These are phyloP conservation scores for Sporisorium sorghi DNA, from an alignment of 1,284 basidiomycete species.

Conservation along the genomic window DNA sequence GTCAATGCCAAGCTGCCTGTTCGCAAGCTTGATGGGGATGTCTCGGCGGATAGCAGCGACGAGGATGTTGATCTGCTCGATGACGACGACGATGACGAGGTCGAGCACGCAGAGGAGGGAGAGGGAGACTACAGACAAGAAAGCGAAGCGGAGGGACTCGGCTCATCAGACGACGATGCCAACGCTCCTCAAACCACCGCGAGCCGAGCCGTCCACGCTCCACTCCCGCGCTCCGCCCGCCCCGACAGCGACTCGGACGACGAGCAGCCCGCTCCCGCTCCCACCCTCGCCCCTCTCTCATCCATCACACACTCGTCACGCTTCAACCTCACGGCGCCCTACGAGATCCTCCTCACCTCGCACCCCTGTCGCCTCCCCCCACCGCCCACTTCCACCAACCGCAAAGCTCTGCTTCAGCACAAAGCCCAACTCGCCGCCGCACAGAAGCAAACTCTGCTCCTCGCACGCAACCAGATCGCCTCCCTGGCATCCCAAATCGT, in stretches of 20 bases:
- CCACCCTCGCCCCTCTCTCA: slow-evolving; percentile 19
- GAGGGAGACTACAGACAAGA: slow-evolving; percentile 20
- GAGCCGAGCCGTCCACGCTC: slow-evolving; percentile 56
- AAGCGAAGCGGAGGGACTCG: slow-evolving; percentile 24
- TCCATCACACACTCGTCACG: slow-evolving; percentile 54
- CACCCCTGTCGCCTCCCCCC: slow-evolving; percentile 33
- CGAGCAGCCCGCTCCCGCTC: neutral
- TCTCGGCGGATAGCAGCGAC: slow-evolving; percentile 14
- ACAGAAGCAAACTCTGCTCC: slow-evolving; percentile 22
- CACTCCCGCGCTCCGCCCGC: slow-evolving; percentile 12
- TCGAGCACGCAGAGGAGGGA: slow-evolving; percentile 14
- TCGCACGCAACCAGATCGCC: slow-evolving; percentile 68
- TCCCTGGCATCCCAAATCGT: slow-evolving; percentile 62
- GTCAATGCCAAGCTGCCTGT: slow-evolving; percentile 38
- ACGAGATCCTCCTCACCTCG: slow-evolving; percentile 51
- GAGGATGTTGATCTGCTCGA: slow-evolving; percentile 13
- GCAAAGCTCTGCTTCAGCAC: slow-evolving; percentile 18
- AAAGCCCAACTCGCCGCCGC: slow-evolving; percentile 12
- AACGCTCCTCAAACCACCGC: neutral
- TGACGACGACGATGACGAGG: slow-evolving; percentile 4
- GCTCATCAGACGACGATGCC: slow-evolving; percentile 21
- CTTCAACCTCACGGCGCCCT: slow-evolving; percentile 60
- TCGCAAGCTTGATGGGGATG: slow-evolving; percentile 29
- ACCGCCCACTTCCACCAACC: slow-evolving; percentile 6
- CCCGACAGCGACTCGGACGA: slow-evolving; percentile 20